Conservation (phyloP, 345 rosid species). For the Tarenaya hassleriana region DNA sequence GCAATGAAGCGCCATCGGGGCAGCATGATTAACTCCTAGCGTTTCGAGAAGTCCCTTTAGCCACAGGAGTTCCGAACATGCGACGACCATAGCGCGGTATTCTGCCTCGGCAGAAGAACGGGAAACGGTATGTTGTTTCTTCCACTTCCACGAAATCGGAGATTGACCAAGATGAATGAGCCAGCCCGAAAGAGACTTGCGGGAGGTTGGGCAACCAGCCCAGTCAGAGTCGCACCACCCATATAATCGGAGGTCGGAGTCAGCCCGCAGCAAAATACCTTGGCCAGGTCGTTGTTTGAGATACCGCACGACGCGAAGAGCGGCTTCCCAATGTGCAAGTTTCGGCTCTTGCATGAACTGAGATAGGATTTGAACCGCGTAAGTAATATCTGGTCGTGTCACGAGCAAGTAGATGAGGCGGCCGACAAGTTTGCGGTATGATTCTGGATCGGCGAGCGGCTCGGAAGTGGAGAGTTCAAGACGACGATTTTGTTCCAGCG, state of each 20-base stretch:
- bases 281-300: neutral
- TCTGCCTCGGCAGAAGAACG: neutral
- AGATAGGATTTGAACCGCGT: constrained; percentile 6
- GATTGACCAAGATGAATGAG: neutral
- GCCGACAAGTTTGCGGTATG: neutral
- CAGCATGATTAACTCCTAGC: neutral
- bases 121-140: constrained; percentile 1
- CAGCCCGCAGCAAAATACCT: neutral
- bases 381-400: neutral
- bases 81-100: neutral
- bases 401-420: constrained; percentile 5
- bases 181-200: neutral
- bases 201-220: neutral
- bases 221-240: neutral
- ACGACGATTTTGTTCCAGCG: no score
- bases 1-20: neutral
- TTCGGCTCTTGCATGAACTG: constrained; percentile 13
- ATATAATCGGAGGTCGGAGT: neutral
- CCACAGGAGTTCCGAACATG: constrained; percentile 12
- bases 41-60: constrained; percentile 1
- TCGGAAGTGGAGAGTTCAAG: neutral
- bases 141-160: neutral
- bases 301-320: neutral
- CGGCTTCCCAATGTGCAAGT: neutral
- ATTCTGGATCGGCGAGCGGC: neutral